Conservation (phyloP, 805 yeast genomes). For the Myxozyma kluyveri region DNA sequence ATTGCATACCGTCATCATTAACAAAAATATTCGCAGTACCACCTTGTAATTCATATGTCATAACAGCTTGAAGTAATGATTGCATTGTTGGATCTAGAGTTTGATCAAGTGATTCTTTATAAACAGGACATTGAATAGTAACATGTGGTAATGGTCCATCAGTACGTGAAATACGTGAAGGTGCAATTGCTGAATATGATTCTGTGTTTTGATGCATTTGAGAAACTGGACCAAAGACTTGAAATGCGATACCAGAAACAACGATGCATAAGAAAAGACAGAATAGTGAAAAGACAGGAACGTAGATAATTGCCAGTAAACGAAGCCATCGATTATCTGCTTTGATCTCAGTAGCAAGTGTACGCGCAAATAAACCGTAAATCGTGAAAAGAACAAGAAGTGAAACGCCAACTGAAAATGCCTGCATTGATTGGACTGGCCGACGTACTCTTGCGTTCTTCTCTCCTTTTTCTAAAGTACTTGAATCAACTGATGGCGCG, state of each 20-base stretch:
- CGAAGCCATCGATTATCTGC: conserved; percentile 10
- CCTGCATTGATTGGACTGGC: conserved; percentile 4
- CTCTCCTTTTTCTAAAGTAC: neutral
- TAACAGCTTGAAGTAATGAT: conserved; percentile 6
- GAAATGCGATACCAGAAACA: conserved; percentile 9
- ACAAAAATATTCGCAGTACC: conserved; percentile 18
- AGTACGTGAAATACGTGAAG: conserved; percentile 3
- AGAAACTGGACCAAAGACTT: conserved; percentile 14
- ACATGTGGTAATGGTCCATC: conserved; percentile 16
- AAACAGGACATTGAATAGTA: conserved; percentile 21
- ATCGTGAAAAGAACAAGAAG: conserved; percentile 6
- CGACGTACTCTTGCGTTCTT: neutral
- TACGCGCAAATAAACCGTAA: conserved; percentile 4
- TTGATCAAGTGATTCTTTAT: conserved; percentile 11
- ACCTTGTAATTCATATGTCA: conserved; percentile 21
- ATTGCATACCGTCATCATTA: conserved; percentile 22
- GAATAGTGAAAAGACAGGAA: conserved; percentile 5
- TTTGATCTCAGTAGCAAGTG: conserved; percentile 7
- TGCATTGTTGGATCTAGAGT: conserved; percentile 17
- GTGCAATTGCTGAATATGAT: conserved; percentile 7
- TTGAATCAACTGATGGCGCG: neutral
- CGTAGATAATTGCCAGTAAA: conserved; percentile 1
- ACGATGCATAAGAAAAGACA: conserved; percentile 12
- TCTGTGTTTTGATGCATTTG: conserved; percentile 12
- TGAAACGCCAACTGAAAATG: conserved; percentile 9